These are phyloP conservation scores for Fusarium hainanense DNA, from an alignment of 2,329 filamentous ascomycete genomes.

Conservation along the genomic window DNA sequence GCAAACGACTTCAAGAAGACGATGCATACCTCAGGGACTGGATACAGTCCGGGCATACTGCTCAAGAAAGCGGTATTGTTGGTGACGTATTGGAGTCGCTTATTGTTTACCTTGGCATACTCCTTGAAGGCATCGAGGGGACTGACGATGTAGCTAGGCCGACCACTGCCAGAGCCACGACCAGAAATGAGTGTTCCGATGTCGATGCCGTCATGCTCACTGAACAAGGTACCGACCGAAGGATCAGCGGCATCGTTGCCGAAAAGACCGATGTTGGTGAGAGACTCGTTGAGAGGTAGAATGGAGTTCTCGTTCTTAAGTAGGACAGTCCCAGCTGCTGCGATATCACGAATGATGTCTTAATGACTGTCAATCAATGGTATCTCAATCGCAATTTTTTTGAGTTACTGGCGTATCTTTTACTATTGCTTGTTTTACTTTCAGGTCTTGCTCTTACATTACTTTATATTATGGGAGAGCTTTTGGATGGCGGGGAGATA, in stretches of 20 bases:
- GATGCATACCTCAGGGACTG: background rate
- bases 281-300: constrained; percentile 65
- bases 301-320: constrained; percentile 71
- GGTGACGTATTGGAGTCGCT: background rate
- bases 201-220: background rate
- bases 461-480: no score
- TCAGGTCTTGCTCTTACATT: no score
- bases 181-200: constrained; percentile 1
- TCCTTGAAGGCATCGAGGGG: background rate
- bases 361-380: no score
- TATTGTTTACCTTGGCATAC: background rate
- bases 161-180: background rate
- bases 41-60: background rate
- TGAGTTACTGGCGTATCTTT: no score
- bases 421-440: no score
- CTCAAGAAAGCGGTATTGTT: background rate
- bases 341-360: constrained; percentile 65
- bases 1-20: background rate
- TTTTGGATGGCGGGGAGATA: no score
- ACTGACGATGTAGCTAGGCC: background rate
- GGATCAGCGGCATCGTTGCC: constrained; percentile 69
- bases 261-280: constrained; percentile 67
- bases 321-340: constrained; percentile 70
- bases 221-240: background rate
- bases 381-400: no score